Evolutionary conservation across 2,329 filamentous ascomycete genomes (phyloP).

Genomic region (Alternaria infectoria): DNA sequence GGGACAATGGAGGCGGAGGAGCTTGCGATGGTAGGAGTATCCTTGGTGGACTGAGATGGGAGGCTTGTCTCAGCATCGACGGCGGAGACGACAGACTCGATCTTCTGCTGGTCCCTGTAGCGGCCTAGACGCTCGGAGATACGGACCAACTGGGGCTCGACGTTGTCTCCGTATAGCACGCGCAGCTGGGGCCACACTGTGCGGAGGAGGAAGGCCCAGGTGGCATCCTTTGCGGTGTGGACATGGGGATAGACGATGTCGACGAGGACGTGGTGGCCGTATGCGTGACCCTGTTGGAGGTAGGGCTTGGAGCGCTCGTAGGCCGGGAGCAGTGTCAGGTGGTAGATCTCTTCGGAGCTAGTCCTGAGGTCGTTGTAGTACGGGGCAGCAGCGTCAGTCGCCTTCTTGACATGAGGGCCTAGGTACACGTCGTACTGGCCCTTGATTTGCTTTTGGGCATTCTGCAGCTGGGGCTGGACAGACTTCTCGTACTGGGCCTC

Average conservation of each 20-base stretch:
- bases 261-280: constrained; percentile 70
- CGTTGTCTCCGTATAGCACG: constrained; percentile 84
- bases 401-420: constrained; percentile 74
- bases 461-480: constrained; percentile 74
- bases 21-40: constrained; percentile 28
- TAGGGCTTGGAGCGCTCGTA: constrained; percentile 80
- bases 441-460: constrained; percentile 66
- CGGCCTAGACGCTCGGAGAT: constrained; percentile 88
- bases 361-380: constrained; percentile 73
- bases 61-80: constrained; percentile 49
- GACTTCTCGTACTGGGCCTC: constrained; percentile 78
- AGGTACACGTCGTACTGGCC: constrained; percentile 73
- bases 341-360: constrained; percentile 71
- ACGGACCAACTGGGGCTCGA: constrained; percentile 91
- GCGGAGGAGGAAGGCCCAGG: constrained; percentile 73
- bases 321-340: constrained; percentile 75
- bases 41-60: constrained; percentile 22
- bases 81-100: constrained; percentile 65
- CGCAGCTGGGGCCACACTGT: constrained; percentile 82
- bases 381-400: constrained; percentile 65
- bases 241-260: constrained; percentile 75
- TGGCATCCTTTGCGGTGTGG: constrained; percentile 72
- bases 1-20: constrained; percentile 25
- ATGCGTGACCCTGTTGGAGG: constrained; percentile 69
- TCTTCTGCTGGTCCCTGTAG: constrained; percentile 69